Conservation (phyloP, 345 rosid species). For the Populus simonii region DNA sequence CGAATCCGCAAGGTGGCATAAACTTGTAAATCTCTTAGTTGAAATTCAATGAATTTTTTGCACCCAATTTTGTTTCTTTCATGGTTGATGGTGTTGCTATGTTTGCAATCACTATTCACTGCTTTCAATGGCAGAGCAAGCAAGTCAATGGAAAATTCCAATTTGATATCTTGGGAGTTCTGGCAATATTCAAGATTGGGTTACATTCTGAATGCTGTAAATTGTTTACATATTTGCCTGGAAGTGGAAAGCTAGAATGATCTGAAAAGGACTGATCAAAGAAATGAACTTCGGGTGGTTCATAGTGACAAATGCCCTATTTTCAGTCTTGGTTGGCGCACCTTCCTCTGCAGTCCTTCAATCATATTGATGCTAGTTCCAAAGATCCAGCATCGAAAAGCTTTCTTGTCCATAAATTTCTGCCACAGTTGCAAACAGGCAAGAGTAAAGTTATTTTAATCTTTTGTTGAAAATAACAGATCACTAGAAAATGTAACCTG, state of each 20-base stretch:
- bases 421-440: constrained; percentile 47
- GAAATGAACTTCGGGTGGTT: constrained; percentile 3
- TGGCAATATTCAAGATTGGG: constrained; percentile 16
- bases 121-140: constrained; percentile 2
- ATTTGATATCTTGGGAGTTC: constrained; percentile 8
- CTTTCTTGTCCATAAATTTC: constrained; percentile 46
- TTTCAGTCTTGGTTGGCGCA: constrained; percentile 47
- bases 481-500: not conserved
- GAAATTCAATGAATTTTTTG: constrained; percentile 15
- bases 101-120: not conserved
- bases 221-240: constrained; percentile 16
- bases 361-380: constrained; percentile 49
- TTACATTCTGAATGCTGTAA: constrained; percentile 14
- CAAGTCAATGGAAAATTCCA: constrained; percentile 6
- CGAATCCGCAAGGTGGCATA: constrained; percentile 54
- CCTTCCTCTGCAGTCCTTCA: constrained; percentile 53
- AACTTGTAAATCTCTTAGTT: constrained; percentile 37
- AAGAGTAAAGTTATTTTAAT: constrained; percentile 24
- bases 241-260: constrained; percentile 8
- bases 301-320: constrained; percentile 20
- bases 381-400: constrained; percentile 52
- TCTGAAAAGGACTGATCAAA: constrained; percentile 7
- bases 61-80: not conserved
- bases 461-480: constrained; percentile 6
- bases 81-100: not conserved